Conservation (phyloP, 2,329 filamentous ascomycete genomes). For the Fusarium neocosmosporiellum region DNA sequence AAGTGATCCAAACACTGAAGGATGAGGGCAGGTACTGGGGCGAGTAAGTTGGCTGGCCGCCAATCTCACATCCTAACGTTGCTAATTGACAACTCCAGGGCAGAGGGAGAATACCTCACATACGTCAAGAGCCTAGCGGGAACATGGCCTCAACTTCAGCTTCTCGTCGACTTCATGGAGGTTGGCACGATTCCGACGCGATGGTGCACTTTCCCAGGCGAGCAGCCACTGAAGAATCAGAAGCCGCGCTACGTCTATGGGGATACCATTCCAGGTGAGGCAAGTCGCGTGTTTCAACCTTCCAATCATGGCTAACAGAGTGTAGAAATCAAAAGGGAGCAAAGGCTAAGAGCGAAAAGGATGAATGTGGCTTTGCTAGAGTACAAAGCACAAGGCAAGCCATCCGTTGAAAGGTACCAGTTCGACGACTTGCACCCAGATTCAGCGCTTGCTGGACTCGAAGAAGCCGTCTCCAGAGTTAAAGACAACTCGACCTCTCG, state of each 20-base stretch:
- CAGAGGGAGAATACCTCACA: background rate
- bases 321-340: background rate
- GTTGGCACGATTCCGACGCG: background rate
- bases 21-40: background rate
- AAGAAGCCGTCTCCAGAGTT: background rate
- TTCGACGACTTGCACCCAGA: background rate
- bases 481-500: background rate
- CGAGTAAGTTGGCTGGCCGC: background rate
- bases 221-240: background rate
- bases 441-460: background rate
- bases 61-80: background rate
- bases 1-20: background rate
- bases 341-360: background rate
- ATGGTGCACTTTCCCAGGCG: background rate
- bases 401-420: background rate
- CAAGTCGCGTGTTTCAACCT: rapidly evolving
- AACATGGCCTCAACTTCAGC: conserved; percentile 2
- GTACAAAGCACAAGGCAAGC: background rate
- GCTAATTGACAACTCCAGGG: background rate
- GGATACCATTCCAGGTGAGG: background rate
- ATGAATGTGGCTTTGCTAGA: background rate
- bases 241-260: background rate
- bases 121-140: background rate
- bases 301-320: background rate
- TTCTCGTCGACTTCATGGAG: conserved; percentile 1